phyloP scores from a whole-genome alignment of 1,284 basidiomycete species.

The Prillingera fragicola region DNA sequence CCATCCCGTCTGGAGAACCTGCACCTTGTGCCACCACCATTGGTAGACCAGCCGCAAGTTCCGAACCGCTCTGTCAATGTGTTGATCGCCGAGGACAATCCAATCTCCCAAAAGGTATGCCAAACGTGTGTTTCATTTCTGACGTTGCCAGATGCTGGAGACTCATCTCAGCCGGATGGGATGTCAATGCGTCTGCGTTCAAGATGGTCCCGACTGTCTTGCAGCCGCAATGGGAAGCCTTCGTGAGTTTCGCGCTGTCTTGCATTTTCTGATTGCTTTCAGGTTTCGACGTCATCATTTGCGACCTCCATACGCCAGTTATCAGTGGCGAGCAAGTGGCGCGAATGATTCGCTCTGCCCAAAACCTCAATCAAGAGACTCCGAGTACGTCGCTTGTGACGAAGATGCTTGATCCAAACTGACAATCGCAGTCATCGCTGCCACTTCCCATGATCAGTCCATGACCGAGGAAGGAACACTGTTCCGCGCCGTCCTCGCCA shows the following conservation, averaged over 20 bases:
- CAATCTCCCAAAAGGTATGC: constrained; percentile 73
- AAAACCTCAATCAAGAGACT: constrained; percentile 47
- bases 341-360: constrained; percentile 47
- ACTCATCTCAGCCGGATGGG: constrained; percentile 85
- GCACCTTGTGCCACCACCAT: constrained; percentile 4
- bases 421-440: constrained; percentile 53
- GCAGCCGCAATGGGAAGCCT: constrained; percentile 95
- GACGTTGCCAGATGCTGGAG: constrained; percentile 64
- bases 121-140: constrained; percentile 5
- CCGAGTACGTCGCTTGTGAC: constrained; percentile 36
- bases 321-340: constrained; percentile 48
- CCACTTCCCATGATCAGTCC: constrained; percentile 43
- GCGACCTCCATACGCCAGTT: constrained; percentile 48
- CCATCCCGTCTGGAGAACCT: background rate
- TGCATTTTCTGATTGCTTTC: constrained; percentile 4
- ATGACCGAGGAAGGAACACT: constrained; percentile 79
- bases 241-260: constrained; percentile 56
- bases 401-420: background rate
- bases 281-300: constrained; percentile 53
- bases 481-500: constrained; percentile 78
- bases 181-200: constrained; percentile 86
- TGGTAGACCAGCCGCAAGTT: too few relatives aligned
- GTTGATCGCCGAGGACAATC: constrained; percentile 93
- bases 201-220: constrained; percentile 93
- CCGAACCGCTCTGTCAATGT: constrained; percentile 60